These are phyloP conservation scores for Chara braunii DNA, from an alignment of 139 green algal genomes.

Conservation along the genomic window DNA sequence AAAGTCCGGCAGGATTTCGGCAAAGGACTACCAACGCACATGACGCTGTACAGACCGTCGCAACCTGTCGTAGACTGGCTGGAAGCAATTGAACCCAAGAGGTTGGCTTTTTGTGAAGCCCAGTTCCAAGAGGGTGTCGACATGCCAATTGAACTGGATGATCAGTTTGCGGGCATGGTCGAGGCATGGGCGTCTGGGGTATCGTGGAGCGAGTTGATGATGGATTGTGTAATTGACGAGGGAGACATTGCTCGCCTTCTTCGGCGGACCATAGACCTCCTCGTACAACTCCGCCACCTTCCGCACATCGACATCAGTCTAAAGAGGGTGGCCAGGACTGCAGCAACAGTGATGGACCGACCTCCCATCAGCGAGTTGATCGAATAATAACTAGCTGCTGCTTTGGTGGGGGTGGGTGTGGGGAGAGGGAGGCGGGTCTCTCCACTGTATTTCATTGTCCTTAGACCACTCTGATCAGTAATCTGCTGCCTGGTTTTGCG, in stretches of 20 bases:
- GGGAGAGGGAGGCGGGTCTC: no score
- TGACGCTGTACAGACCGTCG: not conserved
- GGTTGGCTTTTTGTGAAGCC: no score
- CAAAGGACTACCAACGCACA: not conserved
- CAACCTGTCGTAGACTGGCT: no score
- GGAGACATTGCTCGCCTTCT: constrained; percentile 42
- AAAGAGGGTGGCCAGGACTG: constrained; percentile 5
- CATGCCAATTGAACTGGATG: constrained; percentile 29
- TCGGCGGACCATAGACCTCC: constrained; percentile 36
- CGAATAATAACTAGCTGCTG: no score
- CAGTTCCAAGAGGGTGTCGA: constrained; percentile 21
- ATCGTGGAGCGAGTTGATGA: constrained; percentile 33
- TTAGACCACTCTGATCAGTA: no score
- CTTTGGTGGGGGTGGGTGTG: no score
- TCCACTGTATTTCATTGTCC: no score
- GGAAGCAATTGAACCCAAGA: no score
- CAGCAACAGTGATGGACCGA: constrained; percentile 28
- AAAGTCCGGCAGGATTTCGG: not conserved
- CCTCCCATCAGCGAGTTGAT: constrained; percentile 34
- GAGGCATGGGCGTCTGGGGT: constrained; percentile 40
- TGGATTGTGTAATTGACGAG: constrained; percentile 33
- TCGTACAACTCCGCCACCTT: constrained; percentile 31
- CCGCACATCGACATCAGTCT: constrained; percentile 12
- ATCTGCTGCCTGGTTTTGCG: no score
- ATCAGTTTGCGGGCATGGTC: constrained; percentile 29